phyloP scores from a whole-genome alignment of 1,139 yeast genomes.

The Pichia sp. region DNA sequence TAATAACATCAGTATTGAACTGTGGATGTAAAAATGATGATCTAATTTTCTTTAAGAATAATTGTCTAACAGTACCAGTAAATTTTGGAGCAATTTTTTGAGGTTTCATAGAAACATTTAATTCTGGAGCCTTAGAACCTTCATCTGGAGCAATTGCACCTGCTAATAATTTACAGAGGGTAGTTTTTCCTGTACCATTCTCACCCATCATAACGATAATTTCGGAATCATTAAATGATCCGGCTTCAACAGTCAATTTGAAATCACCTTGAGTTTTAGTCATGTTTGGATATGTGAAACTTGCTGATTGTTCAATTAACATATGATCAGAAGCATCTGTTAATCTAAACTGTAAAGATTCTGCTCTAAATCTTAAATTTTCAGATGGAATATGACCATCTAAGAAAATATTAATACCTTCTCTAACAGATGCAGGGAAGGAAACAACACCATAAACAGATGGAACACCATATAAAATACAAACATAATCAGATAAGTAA shows the following conservation, averaged over 20 bases:
- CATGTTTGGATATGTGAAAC: constrained; percentile 76
- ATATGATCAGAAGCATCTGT: constrained; percentile 85
- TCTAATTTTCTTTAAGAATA: constrained; percentile 92
- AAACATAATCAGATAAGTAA: constrained; percentile 90
- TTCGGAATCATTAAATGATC: constrained; percentile 94
- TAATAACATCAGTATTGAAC: constrained; percentile 95
- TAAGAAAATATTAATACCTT: constrained; percentile 95
- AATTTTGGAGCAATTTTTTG: constrained; percentile 98
- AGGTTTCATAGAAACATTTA: constrained; percentile 95
- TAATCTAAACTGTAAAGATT: constrained; percentile 87
- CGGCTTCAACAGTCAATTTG: constrained; percentile 70
- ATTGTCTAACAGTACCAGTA: constrained; percentile 96
- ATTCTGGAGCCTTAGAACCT: constrained; percentile 66
- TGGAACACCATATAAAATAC: constrained; percentile 95
- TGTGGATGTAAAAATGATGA: constrained; percentile 93
- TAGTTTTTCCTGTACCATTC: constrained; percentile 98
- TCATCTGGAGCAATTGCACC: constrained; percentile 87
- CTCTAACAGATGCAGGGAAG: constrained; percentile 91
- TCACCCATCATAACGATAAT: constrained; percentile 99
- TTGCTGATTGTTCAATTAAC: constrained; percentile 71
- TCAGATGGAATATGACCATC: constrained; percentile 98
- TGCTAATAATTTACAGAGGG: constrained; percentile 90
- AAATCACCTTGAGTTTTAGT: constrained; percentile 93
- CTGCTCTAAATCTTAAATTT: constrained; percentile 93
- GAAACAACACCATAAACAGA: constrained; percentile 98